Conservation (phyloP, 2,329 filamentous ascomycete genomes). For the Ceratocystis ficicola region DNA sequence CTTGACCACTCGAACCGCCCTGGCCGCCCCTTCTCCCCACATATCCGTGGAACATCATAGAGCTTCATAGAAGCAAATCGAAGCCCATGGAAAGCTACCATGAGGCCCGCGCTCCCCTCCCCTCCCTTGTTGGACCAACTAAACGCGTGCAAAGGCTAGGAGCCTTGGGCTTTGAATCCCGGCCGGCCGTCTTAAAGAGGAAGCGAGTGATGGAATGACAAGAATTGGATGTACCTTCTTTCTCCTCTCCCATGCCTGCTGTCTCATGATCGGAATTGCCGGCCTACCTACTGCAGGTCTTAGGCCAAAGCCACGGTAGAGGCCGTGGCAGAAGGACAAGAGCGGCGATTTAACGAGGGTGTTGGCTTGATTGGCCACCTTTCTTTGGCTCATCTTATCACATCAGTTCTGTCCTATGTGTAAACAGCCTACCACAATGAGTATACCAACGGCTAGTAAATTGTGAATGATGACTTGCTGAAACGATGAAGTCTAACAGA, state of each 20-base stretch:
- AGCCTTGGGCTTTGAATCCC: neutral
- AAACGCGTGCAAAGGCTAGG: too few species aligned
- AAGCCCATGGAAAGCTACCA: neutral
- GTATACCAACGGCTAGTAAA: neutral
- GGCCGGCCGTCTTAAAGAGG: neutral
- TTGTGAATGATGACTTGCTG: neutral
- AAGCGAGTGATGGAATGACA: neutral
- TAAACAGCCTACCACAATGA: neutral
- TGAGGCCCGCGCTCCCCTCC: neutral
- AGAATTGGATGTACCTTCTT: neutral
- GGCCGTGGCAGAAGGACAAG: neutral
- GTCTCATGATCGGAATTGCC: constrained; percentile 1
- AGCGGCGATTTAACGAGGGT: too few species aligned
- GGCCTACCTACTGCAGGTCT: neutral
- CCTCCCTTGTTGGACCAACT: neutral
- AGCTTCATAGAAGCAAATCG: constrained; percentile 5
- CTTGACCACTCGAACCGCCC: neutral
- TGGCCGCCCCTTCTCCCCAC: neutral
- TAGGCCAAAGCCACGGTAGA: neutral
- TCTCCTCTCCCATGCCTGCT: neutral
- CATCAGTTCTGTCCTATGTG: neutral
- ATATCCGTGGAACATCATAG: constrained; percentile 4
- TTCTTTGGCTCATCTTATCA: neutral
- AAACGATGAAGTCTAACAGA: neutral
- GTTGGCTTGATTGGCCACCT: neutral